phyloP scores from a whole-genome alignment of 306 rosid species.

The Vachellia pachyceras region DNA sequence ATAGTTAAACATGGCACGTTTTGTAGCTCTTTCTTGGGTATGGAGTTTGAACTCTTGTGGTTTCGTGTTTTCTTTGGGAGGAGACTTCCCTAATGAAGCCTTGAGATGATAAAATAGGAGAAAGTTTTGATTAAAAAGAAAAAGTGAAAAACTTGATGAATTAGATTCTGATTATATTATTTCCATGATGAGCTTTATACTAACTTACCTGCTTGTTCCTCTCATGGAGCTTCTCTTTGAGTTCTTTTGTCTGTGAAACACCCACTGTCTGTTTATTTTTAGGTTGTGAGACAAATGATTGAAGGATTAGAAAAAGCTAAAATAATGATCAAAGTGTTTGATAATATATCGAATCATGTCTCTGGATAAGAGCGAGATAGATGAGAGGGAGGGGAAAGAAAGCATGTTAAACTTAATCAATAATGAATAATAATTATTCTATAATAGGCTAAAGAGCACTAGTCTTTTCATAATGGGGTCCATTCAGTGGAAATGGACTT shows the following conservation, averaged over 20 bases:
- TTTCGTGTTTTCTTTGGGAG: conserved; percentile 69
- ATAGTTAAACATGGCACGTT: conserved; percentile 90
- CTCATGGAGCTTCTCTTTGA: conserved; percentile 52
- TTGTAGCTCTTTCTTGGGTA: conserved; percentile 86
- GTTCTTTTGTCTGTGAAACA: conserved; percentile 61
- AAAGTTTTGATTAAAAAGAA: not conserved
- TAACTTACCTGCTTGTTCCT: conserved; percentile 51
- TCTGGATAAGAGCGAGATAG: conserved; percentile 22
- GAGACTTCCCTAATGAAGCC: conserved; percentile 58
- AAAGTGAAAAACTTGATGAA: not conserved
- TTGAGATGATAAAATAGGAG: conserved; percentile 30
- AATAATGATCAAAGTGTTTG: not conserved
- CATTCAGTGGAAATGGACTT: conserved; percentile 23
- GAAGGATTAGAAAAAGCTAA: conserved; percentile 28
- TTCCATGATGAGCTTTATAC: not conserved
- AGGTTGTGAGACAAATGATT: conserved; percentile 29
- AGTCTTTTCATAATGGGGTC: conserved; percentile 40
- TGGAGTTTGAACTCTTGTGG: conserved; percentile 84
- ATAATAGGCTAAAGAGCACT: conserved; percentile 10
- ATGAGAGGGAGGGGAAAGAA: not conserved
- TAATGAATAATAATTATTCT: conserved; percentile 23
- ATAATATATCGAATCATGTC: conserved; percentile 25
- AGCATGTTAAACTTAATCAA: too few species aligned
- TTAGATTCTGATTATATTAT: not conserved
- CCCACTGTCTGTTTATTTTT: conserved; percentile 28